Evolutionary conservation across 2,329 filamentous ascomycete genomes (phyloP).

Genomic region (Calonectria honghensis): DNA sequence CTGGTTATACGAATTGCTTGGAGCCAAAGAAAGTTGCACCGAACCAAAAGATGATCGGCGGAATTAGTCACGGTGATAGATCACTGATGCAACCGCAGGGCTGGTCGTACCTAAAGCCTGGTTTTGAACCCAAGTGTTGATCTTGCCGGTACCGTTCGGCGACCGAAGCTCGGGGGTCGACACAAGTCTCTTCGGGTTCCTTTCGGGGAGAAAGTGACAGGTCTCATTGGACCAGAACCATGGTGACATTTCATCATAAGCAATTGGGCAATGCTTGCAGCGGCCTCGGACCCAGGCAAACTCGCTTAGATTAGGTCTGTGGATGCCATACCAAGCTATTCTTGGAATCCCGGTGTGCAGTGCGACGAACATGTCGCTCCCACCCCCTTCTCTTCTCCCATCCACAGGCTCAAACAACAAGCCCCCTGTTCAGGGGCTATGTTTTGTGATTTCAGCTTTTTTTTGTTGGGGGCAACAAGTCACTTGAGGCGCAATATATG

Average conservation of each 20-base stretch:
- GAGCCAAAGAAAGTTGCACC: background rate
- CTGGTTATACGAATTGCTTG: constrained; percentile 11
- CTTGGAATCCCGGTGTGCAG: background rate
- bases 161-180: constrained; percentile 13
- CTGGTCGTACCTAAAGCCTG: background rate
- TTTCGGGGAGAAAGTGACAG: background rate
- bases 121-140: constrained; percentile 6
- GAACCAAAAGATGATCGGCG: background rate
- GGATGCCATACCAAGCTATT: background rate
- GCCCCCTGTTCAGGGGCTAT: background rate
- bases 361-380: background rate
- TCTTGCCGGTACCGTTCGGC: constrained; percentile 13
- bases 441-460: background rate
- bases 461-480: constrained; percentile 26
- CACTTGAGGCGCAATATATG: constrained; percentile 24
- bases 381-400: background rate
- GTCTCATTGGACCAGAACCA: constrained; percentile 2
- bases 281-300: background rate
- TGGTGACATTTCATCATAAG: constrained; percentile 6
- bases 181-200: constrained; percentile 7
- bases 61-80: background rate
- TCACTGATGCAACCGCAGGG: background rate
- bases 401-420: background rate
- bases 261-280: background rate
- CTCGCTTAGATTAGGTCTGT: constrained; percentile 5